These are phyloP conservation scores for Solanum tarapatanum DNA, from an alignment of 257 asterid species.

Conservation along the genomic window DNA sequence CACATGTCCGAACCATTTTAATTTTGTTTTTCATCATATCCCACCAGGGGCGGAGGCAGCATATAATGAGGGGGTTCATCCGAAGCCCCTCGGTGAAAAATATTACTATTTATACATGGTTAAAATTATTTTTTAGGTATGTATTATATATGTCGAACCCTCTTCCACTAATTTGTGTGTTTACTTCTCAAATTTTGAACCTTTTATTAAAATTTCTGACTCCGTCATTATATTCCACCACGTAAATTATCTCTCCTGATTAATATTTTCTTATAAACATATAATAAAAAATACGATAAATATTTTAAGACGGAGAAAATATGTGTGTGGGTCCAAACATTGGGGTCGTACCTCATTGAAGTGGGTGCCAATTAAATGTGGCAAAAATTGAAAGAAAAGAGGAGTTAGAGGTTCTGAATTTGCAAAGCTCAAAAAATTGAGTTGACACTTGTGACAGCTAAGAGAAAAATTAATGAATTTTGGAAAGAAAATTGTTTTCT, in stretches of 20 bases:
- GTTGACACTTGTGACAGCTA: background rate
- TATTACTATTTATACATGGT: too few species aligned
- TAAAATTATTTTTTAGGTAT: too few species aligned
- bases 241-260: too few species aligned
- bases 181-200: too few species aligned
- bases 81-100: too few species aligned
- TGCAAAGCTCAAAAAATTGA: background rate
- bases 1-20: accelerated
- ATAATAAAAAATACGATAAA: background rate
- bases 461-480: background rate
- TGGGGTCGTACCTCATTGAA: background rate
- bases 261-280: too few species aligned
- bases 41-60: background rate
- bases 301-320: background rate
- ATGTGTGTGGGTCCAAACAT: background rate
- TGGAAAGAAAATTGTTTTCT: background rate
- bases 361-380: background rate
- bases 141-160: too few species aligned
- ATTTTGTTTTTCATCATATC: too few species aligned
- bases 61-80: too few species aligned
- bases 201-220: too few species aligned
- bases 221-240: background rate
- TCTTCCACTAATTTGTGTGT: too few species aligned
- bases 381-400: background rate
- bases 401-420: background rate